Percentiles rank a stretch among this genome's conserved stretches.
Evolutionary conservation across 2,329 filamentous ascomycete genomes (phyloP).

Genomic region (Reticulascus tulasneorum): DNA sequence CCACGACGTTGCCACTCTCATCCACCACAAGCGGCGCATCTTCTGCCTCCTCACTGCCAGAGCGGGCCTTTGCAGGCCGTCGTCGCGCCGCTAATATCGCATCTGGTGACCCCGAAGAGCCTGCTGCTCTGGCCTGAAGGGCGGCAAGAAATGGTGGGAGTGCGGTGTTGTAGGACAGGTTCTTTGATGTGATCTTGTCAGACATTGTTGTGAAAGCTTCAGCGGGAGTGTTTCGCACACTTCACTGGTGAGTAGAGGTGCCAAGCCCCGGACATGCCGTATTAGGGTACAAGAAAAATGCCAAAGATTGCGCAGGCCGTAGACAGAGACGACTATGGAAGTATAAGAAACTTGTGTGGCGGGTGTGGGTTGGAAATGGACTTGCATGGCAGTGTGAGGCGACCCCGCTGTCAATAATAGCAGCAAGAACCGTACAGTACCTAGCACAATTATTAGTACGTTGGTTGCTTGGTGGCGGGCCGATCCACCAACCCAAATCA

Average conservation of each 20-base stretch:
- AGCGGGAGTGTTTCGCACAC: slow-evolving; percentile 4
- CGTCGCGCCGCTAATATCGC: slow-evolving; percentile 47
- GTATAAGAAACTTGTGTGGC: too few species aligned
- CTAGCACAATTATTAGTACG: too few species aligned
- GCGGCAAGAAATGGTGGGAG: slow-evolving; percentile 59
- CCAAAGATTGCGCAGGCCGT: too few species aligned
- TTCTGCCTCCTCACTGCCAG: slow-evolving; percentile 67
- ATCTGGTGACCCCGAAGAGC: slow-evolving; percentile 46
- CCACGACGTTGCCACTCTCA: slow-evolving; percentile 63
- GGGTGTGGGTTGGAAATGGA: too few species aligned
- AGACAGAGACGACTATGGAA: too few species aligned
- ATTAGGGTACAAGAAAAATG: too few species aligned
- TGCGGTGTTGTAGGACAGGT: slow-evolving; percentile 60
- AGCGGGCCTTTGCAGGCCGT: slow-evolving; percentile 49
- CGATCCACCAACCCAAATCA: too few species aligned
- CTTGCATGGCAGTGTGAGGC: too few species aligned
- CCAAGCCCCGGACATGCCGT: too few species aligned
- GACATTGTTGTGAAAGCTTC: slow-evolving; percentile 33
- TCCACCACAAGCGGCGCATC: slow-evolving; percentile 74
- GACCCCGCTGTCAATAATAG: too few species aligned
- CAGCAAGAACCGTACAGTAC: too few species aligned
- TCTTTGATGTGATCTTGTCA: slow-evolving; percentile 65
- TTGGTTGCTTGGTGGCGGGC: too few species aligned
- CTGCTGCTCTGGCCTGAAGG: slow-evolving; percentile 49
- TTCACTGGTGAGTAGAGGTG: neutral